These are phyloP conservation scores for Exophiala viscosa DNA, from an alignment of 2,329 filamentous ascomycete species.

Conservation along the genomic window DNA sequence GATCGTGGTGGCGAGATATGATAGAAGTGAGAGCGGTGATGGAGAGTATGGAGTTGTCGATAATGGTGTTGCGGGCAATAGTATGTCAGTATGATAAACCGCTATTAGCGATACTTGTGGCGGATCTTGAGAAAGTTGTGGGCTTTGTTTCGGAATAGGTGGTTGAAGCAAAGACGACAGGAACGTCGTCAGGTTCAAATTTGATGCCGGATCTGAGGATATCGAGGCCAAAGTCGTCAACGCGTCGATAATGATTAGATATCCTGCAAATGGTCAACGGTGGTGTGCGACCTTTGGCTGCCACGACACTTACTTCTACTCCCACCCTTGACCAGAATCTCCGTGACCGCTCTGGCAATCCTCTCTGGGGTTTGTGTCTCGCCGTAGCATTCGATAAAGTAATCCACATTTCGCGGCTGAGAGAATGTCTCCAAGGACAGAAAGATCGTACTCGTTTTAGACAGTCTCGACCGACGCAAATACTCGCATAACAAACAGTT, in stretches of 20 bases:
- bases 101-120: constrained; percentile 65
- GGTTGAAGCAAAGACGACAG: constrained; percentile 67
- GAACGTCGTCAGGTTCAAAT: constrained; percentile 60
- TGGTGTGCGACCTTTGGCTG: not conserved
- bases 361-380: constrained; percentile 52
- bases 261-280: constrained; percentile 2
- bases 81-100: constrained; percentile 79
- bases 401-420: constrained; percentile 63
- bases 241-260: constrained; percentile 25
- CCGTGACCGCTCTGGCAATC: constrained; percentile 59
- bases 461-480: constrained; percentile 62
- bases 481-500: constrained; percentile 69
- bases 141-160: constrained; percentile 24
- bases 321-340: constrained; percentile 32
- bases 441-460: constrained; percentile 41
- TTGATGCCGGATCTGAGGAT: constrained; percentile 12
- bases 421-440: constrained; percentile 70
- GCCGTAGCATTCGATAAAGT: constrained; percentile 59
- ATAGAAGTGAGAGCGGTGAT: constrained; percentile 66
- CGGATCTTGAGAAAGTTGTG: constrained; percentile 22
- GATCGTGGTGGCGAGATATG: constrained; percentile 84
- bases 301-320: constrained; percentile 15
- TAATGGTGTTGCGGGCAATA: constrained; percentile 39
- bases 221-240: constrained; percentile 17
- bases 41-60: constrained; percentile 50